A percentile compares a stretch with the other conserved stretches of the same genome.
Evolutionary conservation across 805 yeast species (phyloP).

Genomic region (Suhomyces sp.): DNA sequence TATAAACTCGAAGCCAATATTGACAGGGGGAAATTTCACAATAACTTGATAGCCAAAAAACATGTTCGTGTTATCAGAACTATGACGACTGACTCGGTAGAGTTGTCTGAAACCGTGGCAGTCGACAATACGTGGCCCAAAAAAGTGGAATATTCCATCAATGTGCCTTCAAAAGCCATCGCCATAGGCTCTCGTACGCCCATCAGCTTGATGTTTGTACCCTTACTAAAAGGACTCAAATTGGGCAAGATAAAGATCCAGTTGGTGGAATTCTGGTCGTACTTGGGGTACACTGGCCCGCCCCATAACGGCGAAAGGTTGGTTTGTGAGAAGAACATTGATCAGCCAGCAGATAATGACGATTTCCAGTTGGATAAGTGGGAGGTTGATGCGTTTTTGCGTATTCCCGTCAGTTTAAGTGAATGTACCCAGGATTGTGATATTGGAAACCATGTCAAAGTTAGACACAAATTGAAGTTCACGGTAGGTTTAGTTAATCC

Average conservation of each 20-base stretch:
- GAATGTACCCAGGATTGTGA: slow-evolving; percentile 87
- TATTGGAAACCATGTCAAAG: slow-evolving; percentile 64
- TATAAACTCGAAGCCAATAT: slow-evolving; percentile 76
- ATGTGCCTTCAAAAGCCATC: slow-evolving; percentile 82
- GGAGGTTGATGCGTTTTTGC: slow-evolving; percentile 63
- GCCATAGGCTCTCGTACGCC: slow-evolving; percentile 84
- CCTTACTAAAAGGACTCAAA: slow-evolving; percentile 74
- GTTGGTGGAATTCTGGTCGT: slow-evolving; percentile 65
- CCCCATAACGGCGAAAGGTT: slow-evolving; percentile 61
- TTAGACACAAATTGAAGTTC: slow-evolving; percentile 85
- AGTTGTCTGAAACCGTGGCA: slow-evolving; percentile 85
- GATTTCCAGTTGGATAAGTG: slow-evolving; percentile 55
- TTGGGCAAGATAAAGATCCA: slow-evolving; percentile 71
- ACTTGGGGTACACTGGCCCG: slow-evolving; percentile 56
- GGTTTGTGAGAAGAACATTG: slow-evolving; percentile 47
- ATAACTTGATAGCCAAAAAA: slow-evolving; percentile 61
- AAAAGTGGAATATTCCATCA: slow-evolving; percentile 85
- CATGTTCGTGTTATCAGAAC: slow-evolving; percentile 83
- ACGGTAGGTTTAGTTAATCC: slow-evolving; percentile 76
- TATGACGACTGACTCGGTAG: slow-evolving; percentile 80
- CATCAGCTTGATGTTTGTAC: slow-evolving; percentile 68
- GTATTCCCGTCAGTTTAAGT: slow-evolving; percentile 69
- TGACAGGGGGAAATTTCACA: slow-evolving; percentile 77
- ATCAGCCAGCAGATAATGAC: slow-evolving; percentile 44
- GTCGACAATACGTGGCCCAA: slow-evolving; percentile 95